phyloP scores from a whole-genome alignment of 208 protist species.

The Trypanosoma theileri region DNA sequence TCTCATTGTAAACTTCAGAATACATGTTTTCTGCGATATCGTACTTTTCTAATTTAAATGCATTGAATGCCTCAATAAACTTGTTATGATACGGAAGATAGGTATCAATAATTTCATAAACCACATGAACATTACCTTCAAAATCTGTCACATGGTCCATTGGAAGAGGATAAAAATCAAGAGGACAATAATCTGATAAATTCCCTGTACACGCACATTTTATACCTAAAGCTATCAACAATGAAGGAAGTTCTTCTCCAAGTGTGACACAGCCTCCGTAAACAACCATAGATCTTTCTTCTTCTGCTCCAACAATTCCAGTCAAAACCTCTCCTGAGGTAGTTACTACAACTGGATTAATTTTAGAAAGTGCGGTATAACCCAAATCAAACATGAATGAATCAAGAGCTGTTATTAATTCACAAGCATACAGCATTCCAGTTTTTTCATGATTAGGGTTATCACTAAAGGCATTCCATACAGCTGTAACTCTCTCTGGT shows the following conservation, averaged over 20 bases:
- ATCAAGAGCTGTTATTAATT: conserved; percentile 10
- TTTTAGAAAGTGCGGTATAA: neutral
- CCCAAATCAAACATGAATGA: conserved; percentile 4
- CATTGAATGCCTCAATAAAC: conserved; percentile 22
- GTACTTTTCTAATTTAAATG: conserved; percentile 14
- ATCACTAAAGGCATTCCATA: conserved; percentile 43
- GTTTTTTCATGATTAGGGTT: conserved; percentile 12
- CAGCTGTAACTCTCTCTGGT: conserved; percentile 39
- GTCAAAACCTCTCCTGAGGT: conserved; percentile 24
- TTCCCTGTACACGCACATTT: conserved; percentile 25
- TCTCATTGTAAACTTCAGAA: conserved; percentile 12
- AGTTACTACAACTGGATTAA: conserved; percentile 20
- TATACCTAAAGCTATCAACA: conserved; percentile 13
- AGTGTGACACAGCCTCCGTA: conserved; percentile 24
- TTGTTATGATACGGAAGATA: neutral
- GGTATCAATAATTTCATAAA: conserved; percentile 23
- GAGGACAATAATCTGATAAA: conserved; percentile 12
- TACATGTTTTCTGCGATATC: conserved; percentile 18
- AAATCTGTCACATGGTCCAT: conserved; percentile 25
- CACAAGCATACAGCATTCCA: conserved; percentile 24
- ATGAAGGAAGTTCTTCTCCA: conserved; percentile 20
- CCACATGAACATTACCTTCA: conserved; percentile 17
- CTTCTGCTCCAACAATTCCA: conserved; percentile 21
- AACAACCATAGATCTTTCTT: conserved; percentile 15
- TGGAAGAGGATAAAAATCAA: conserved; percentile 18